Percentiles rank a stretch among this genome's conserved stretches.
Conservation (phyloP, 1,139 yeast genomes). For the Scheffersomyces titani region DNA sequence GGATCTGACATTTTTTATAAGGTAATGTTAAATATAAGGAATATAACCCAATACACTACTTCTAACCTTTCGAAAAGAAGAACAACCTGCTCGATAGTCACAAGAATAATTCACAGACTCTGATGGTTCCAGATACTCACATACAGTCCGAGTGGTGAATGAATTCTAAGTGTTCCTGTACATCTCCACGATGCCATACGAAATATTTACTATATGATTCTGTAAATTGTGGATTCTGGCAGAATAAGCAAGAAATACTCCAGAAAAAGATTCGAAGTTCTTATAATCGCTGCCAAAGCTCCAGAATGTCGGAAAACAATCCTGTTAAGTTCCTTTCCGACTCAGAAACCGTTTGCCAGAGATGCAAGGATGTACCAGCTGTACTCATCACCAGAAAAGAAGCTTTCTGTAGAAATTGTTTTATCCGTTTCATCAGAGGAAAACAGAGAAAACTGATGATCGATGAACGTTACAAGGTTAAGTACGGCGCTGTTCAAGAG, state of each 20-base stretch:
- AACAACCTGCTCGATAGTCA: background rate
- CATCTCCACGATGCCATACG: background rate
- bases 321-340: conserved; percentile 19
- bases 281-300: background rate
- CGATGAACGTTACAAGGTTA: conserved; percentile 68
- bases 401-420: conserved; percentile 69
- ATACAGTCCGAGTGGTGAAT: background rate
- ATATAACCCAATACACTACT: background rate
- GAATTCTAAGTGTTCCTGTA: background rate
- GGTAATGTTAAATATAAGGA: background rate
- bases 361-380: conserved; percentile 56
- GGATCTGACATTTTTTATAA: background rate
- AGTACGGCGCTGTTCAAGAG: conserved; percentile 44
- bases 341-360: conserved; percentile 25
- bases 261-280: background rate
- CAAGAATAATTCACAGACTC: background rate
- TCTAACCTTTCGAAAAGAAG: background rate
- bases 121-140: background rate
- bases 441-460: conserved; percentile 80
- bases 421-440: conserved; percentile 67
- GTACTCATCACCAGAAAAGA: conserved; percentile 66
- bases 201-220: background rate
- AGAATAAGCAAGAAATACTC: background rate
- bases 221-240: background rate
- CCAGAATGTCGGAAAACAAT: conserved; percentile 8